These are phyloP conservation scores for Geosmithia putterillii DNA, from an alignment of 2,329 filamentous ascomycete genomes.

Conservation along the genomic window DNA sequence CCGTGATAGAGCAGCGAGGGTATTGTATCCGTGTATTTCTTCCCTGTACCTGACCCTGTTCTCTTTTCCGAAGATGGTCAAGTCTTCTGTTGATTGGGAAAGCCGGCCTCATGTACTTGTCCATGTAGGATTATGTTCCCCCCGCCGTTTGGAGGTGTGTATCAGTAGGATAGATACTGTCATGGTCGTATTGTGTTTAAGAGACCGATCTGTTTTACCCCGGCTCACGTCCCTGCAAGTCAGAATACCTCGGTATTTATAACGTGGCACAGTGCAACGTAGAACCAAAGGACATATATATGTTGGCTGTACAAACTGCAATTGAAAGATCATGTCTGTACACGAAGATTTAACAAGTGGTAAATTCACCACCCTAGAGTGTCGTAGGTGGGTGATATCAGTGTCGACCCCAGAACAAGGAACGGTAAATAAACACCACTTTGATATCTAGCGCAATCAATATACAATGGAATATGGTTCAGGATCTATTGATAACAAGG, in stretches of 20 bases:
- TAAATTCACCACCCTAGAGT: no score
- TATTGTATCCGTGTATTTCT: no score
- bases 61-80: neutral
- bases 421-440: no score
- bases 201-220: neutral
- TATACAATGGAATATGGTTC: no score
- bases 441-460: no score
- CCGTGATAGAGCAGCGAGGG: neutral
- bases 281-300: no score
- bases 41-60: neutral
- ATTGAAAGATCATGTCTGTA: no score
- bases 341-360: no score
- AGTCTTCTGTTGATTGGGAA: neutral
- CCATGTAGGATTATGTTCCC: neutral
- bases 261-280: no score
- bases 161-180: neutral
- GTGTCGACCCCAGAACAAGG: no score
- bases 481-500: neutral
- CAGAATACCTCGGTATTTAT: neutral
- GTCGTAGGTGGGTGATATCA: no score
- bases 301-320: neutral
- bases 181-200: neutral
- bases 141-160: neutral
- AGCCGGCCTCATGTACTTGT: neutral
- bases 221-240: neutral